Conservation (phyloP, 768 basidiomycete genomes). For the Suillus ampliporus region DNA sequence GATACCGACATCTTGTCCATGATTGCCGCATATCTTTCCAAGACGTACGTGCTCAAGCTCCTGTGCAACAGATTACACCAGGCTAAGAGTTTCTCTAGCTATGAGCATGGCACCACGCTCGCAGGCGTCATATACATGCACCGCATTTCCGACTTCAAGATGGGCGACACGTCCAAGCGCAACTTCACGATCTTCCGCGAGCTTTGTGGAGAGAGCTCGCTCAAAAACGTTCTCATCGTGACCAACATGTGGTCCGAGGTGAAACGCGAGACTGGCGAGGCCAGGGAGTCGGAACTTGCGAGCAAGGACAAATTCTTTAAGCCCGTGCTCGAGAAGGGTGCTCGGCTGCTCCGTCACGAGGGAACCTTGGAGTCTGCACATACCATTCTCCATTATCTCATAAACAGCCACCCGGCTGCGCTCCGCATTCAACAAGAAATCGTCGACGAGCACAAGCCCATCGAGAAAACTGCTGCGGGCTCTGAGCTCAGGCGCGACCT, state of each 20-base stretch:
- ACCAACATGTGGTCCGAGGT: slow-evolving; percentile 61
- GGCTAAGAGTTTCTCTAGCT: slow-evolving; percentile 20
- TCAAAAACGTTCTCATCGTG: slow-evolving; percentile 56
- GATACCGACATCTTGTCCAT: slow-evolving; percentile 50
- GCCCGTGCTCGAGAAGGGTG: slow-evolving; percentile 54
- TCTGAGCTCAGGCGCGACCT: slow-evolving; percentile 56
- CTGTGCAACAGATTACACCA: neutral
- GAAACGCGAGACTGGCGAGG: slow-evolving; percentile 40
- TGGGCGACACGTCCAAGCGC: slow-evolving; percentile 53
- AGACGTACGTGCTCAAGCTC: slow-evolving; percentile 12
- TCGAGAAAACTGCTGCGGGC: slow-evolving; percentile 59
- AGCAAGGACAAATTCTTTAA: slow-evolving; percentile 54
- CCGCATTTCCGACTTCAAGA: slow-evolving; percentile 55
- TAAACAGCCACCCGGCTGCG: slow-evolving; percentile 45
- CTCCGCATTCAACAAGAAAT: slow-evolving; percentile 62
- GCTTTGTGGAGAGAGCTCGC: slow-evolving; percentile 56
- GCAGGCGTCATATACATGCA: slow-evolving; percentile 62
- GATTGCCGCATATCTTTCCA: slow-evolving; percentile 42
- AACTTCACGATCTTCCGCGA: slow-evolving; percentile 57
- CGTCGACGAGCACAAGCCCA: slow-evolving; percentile 51
- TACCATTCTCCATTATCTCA: slow-evolving; percentile 47
- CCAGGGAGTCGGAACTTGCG: slow-evolving; percentile 52
- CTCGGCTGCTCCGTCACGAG: slow-evolving; percentile 47
- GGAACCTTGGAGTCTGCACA: slow-evolving; percentile 48
- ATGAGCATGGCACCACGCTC: slow-evolving; percentile 44